Evolutionary conservation across 805 yeast species (phyloP), one percentile per base, ranked within the genome.

Genomic region (Huiozyma naganishii): DNA sequence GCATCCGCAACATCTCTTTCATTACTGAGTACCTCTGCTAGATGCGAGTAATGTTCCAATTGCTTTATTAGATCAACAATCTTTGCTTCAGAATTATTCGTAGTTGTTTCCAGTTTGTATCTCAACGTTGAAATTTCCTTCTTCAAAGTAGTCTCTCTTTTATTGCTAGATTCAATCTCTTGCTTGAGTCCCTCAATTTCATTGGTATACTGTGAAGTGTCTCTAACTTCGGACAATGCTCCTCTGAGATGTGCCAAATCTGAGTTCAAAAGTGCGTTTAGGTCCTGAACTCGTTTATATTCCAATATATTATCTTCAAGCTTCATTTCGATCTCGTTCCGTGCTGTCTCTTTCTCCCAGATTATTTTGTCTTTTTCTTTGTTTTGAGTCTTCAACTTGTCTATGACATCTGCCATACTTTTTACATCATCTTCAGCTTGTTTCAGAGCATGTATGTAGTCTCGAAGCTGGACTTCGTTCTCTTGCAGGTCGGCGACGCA

Each of bases 401-500:
- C 74, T 36, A 77, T 68, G 9, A 72, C 62, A 1, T 69, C 56
- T 46, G 81, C 86, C 48, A 78, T 67, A 9, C 70, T 61, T 48
- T 73, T 70, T 28, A 74, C 66, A 52, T 80, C 87, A 33, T 69
- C 73, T 51, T 73, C 71, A 12, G 74, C 67, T 30, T 65, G 68
- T 4, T 66, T 63, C 32, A 83, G 57, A 7, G 72, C 57, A 29
- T 64, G 67, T 45, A 72, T 65, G 32, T 74, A 62, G 52, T 81
- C 84, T 13, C 61, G 56, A 42, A 77, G 62, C 47, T 85, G 86
- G 40, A 79, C 70, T 56, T 89, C 95, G 2, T 92, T 89, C 41
- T 76, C 73, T 53, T 87, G 94, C 27, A 88, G 67, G 53, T 84
- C 83, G 45, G 71, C 69, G 52, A 73, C 77, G 57, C 85, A 83